Percentiles rank a stretch among this genome's conserved stretches.
These are phyloP conservation scores for Thelonectria rubi DNA, from an alignment of 2,329 filamentous ascomycete species.

Conservation along the genomic window DNA sequence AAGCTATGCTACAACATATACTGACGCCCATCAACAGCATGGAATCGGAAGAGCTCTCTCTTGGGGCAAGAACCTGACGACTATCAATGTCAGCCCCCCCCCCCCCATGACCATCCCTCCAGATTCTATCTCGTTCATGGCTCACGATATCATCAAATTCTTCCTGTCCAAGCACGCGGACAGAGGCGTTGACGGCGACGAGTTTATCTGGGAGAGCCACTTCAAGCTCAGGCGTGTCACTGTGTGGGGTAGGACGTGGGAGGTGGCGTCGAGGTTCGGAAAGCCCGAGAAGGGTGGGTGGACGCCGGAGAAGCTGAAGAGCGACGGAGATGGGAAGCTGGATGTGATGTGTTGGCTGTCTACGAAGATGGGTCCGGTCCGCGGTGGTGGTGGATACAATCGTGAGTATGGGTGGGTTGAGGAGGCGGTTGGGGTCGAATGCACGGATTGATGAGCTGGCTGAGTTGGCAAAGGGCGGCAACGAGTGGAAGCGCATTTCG, in stretches of 20 bases:
- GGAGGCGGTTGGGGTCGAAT: slow-evolving; percentile 8
- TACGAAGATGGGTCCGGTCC: no score
- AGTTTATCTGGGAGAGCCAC: slow-evolving; percentile 29
- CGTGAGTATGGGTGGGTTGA: slow-evolving; percentile 20
- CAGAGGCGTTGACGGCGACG: no score
- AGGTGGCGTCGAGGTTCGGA: slow-evolving; percentile 23
- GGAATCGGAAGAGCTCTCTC: slow-evolving; percentile 24
- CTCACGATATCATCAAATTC: background rate
- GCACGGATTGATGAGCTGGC: background rate
- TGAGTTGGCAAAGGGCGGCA: no score
- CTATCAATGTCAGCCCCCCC: slow-evolving; percentile 13
- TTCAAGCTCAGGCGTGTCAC: slow-evolving; percentile 20
- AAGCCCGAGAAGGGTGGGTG: slow-evolving; percentile 18
- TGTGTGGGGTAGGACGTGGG: slow-evolving; percentile 2
- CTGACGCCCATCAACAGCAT: slow-evolving; percentile 8
- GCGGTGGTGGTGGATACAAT: slow-evolving; percentile 5
- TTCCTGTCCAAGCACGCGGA: slow-evolving; percentile 1
- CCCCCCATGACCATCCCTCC: no score
- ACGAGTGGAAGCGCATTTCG: no score
- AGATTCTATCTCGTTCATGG: no score
- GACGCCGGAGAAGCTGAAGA: slow-evolving; percentile 14
- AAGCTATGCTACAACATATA: background rate
- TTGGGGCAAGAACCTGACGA: slow-evolving; percentile 10
- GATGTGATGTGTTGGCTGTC: no score
- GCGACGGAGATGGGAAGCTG: background rate